phyloP scores from a whole-genome alignment of 2,329 filamentous ascomycete species.

The Pezizomycotina sp. region DNA sequence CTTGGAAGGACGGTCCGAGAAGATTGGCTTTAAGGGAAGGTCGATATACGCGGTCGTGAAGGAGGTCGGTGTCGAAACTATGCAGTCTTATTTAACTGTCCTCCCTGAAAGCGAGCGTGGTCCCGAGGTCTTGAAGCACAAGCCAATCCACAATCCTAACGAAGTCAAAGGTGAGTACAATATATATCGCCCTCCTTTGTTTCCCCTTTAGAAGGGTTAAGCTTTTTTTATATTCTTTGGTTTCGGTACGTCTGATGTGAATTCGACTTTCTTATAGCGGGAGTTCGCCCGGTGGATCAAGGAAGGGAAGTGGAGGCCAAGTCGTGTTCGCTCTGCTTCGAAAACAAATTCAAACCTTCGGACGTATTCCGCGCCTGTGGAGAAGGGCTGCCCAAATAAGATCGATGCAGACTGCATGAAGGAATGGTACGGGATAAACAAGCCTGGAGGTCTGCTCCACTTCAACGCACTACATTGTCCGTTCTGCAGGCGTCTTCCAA shows the following conservation, averaged over 20 bases:
- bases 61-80: slow-evolving; percentile 26
- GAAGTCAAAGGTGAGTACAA: slow-evolving; percentile 29
- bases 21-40: slow-evolving; percentile 30
- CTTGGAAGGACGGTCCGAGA: slow-evolving; percentile 31
- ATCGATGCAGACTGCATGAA: slow-evolving; percentile 32
- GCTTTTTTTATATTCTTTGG: too few species aligned
- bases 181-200: slow-evolving; percentile 31
- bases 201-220: too few species aligned
- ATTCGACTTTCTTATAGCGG: too few species aligned
- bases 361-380: slow-evolving; percentile 33
- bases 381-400: slow-evolving; percentile 32
- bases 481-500: slow-evolving; percentile 35
- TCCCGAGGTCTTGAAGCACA: slow-evolving; percentile 29
- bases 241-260: too few species aligned
- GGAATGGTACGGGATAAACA: slow-evolving; percentile 36
- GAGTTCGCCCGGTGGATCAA: too few species aligned
- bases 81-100: slow-evolving; percentile 30
- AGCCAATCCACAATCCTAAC: slow-evolving; percentile 32
- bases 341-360: slow-evolving; percentile 27
- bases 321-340: slow-evolving; percentile 35
- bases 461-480: slow-evolving; percentile 35
- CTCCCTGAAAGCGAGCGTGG: slow-evolving; percentile 24
- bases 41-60: slow-evolving; percentile 32
- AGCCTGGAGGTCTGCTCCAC: slow-evolving; percentile 33
- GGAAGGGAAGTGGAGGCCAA: slow-evolving; percentile 30